Percentiles rank a stretch among this genome's conserved stretches.
These are phyloP conservation scores for Schizosaccharomyces cryophilus DNA, from an alignment of 805 yeast genomes.

Conservation along the genomic window DNA sequence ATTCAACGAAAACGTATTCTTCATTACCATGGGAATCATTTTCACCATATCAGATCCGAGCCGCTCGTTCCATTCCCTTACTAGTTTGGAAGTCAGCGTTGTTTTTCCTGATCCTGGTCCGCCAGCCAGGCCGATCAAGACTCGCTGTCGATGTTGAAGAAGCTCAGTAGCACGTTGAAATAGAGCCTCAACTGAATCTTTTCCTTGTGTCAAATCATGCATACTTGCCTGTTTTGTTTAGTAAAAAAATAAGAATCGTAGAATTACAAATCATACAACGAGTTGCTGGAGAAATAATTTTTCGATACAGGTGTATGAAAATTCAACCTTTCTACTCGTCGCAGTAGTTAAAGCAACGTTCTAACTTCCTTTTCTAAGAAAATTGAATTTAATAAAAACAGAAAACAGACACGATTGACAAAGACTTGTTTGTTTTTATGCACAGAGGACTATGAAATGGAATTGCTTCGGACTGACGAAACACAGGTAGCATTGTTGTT, in stretches of 20 bases:
- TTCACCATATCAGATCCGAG: neutral
- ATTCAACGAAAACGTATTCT: too few species aligned
- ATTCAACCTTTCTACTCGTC: too few species aligned
- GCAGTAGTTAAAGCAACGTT: too few species aligned
- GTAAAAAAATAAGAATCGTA: neutral
- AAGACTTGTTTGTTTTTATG: too few species aligned
- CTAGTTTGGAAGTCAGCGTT: neutral
- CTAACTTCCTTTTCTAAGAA: too few species aligned
- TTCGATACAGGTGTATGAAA: too few species aligned
- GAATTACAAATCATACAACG: neutral
- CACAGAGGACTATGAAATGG: too few species aligned
- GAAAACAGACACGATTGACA: too few species aligned
- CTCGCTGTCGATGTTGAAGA: neutral
- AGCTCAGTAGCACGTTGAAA: neutral
- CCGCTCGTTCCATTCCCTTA: neutral
- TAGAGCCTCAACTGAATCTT: neutral
- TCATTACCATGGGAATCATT: conserved; percentile 1
- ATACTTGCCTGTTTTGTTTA: neutral
- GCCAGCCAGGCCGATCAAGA: conserved; percentile 2
- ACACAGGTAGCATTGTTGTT: too few species aligned
- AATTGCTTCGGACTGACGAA: too few species aligned
- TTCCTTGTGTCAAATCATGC: neutral
- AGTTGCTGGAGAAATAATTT: too few species aligned
- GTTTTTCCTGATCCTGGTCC: conserved; percentile 2
- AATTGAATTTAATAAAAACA: too few species aligned